Evolutionary conservation across 2,329 filamentous ascomycete species (phyloP).

Genomic region (Dactylellina haptotyla): DNA sequence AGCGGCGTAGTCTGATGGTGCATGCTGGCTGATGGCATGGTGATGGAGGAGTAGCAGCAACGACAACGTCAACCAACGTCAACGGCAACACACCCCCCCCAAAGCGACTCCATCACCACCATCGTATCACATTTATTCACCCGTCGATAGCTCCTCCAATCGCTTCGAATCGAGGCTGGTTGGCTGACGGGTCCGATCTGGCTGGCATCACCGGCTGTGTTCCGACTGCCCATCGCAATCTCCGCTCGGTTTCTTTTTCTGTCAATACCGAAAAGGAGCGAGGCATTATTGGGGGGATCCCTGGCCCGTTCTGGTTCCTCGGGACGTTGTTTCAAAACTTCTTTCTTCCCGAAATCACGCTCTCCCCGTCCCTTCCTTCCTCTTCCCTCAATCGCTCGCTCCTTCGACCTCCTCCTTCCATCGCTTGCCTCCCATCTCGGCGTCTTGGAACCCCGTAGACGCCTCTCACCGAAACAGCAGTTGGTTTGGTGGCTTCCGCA

Average conservation of each 20-base stretch:
- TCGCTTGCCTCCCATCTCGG: not conserved
- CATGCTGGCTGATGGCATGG: too few relatives aligned
- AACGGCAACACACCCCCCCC: too few relatives aligned
- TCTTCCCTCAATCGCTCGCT: slow-evolving; percentile 17
- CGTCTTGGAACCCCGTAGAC: too few relatives aligned
- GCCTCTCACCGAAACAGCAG: too few relatives aligned
- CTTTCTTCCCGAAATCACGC: slow-evolving; percentile 17
- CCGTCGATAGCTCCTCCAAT: too few relatives aligned
- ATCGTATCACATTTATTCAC: too few relatives aligned
- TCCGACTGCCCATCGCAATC: slow-evolving; percentile 23
- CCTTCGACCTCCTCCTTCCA: slow-evolving; percentile 7
- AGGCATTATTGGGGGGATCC: slow-evolving; percentile 31
- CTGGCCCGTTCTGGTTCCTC: slow-evolving; percentile 13
- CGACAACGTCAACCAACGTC: too few relatives aligned
- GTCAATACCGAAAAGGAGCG: slow-evolving; percentile 24
- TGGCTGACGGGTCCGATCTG: not conserved
- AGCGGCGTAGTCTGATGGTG: too few relatives aligned
- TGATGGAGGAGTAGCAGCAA: too few relatives aligned
- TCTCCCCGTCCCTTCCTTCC: slow-evolving; percentile 10
- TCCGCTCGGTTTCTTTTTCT: too few relatives aligned
- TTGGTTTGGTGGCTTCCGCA: too few relatives aligned
- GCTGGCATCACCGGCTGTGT: slow-evolving; percentile 20
- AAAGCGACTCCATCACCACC: not conserved
- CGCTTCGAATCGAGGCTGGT: too few relatives aligned
- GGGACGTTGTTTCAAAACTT: slow-evolving; percentile 23